Evolutionary conservation across 371 early-diverging fungal genomes (phyloP), one percentile per base, ranked within the genome.

Genomic region (Saksenaea oblongispora): DNA sequence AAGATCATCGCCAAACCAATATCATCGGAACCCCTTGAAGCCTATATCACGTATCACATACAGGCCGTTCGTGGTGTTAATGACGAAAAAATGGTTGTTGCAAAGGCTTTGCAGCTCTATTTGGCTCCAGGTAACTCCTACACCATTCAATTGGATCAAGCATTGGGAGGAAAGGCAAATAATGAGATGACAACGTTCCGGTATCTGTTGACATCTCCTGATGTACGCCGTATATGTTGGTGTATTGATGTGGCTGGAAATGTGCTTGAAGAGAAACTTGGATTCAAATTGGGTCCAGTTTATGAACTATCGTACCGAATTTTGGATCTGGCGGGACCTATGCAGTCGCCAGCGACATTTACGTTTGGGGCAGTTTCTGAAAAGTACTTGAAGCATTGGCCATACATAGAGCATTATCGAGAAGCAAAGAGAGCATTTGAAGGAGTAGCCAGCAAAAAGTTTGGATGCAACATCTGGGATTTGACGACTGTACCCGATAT

Each of bases 31-130:
- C 37, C 54, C 5, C 57, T 62, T 7, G 57, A 61, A 5, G 66
- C 63, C 9, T 62, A 62, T 9, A 65, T 79, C 7, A 55, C 70
- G 1, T 71, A 54, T 26, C 73, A 75, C 55, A 41, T 63, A 3
- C 61, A 66, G 28, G 22, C 27, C 1, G 27, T 58, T 4, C 36
- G 22, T 13, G 41, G 15, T 13, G 57, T 47, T 1, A 28, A 18
- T 11, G 62, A 41, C 0, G 22, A 26, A 8, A 15, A 31, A 3
- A 15, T 10, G 27, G n/a, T 51, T 37, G n/a, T 44, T 0, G 13
- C 73, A 9, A 78, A 78, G 22, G 79, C 66, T 0, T 7, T 78
- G 0, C 79, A 78, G 36, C 27, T 75, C 0, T 74, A 66, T 42
- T 3, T 80, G 2, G 37, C 47, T 11, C 70, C 70, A 1, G 65